These are phyloP conservation scores for Calcarisporium arbuscula DNA, from an alignment of 2,329 filamentous ascomycete genomes.

Conservation along the genomic window DNA sequence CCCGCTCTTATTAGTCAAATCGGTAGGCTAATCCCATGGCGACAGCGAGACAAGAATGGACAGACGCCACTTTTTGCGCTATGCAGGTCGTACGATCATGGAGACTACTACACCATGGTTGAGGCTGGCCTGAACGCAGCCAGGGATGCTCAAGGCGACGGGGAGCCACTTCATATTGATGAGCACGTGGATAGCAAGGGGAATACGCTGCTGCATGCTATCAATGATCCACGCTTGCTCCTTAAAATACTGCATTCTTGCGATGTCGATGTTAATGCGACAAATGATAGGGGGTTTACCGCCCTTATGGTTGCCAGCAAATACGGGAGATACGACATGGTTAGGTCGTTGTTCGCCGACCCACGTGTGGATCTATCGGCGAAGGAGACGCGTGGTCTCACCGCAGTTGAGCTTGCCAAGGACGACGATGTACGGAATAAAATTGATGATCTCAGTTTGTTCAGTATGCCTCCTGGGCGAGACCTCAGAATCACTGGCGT, in stretches of 20 bases:
- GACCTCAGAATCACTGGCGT: constrained; percentile 87
- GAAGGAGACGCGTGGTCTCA: constrained; percentile 80
- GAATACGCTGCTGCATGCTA: constrained; percentile 92
- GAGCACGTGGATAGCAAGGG: constrained; percentile 90
- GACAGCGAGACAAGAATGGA: constrained; percentile 87
- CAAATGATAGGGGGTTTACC: constrained; percentile 92
- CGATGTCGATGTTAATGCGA: constrained; percentile 93
- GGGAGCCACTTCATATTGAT: constrained; percentile 76
- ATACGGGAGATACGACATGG: constrained; percentile 91
- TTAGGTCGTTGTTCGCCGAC: constrained; percentile 80
- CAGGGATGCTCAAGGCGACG: constrained; percentile 67
- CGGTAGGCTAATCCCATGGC: constrained; percentile 77
- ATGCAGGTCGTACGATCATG: constrained; percentile 91
- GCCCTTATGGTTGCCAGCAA: constrained; percentile 98
- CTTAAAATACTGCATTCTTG: constrained; percentile 71
- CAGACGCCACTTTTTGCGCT: constrained; percentile 96
- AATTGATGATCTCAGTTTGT: constrained; percentile 87
- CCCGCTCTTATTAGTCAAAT: constrained; percentile 73
- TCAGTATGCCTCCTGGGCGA: constrained; percentile 63
- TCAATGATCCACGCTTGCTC: constrained; percentile 77
- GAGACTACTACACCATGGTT: constrained; percentile 82
- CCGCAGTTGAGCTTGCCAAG: constrained; percentile 92
- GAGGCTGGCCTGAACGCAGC: constrained; percentile 72
- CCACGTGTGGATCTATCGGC: constrained; percentile 78
- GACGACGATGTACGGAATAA: constrained; percentile 95